A percentile compares a stretch with the other conserved stretches of the same genome.
These are phyloP conservation scores for Aspergillus ruber DNA, from an alignment of 2,329 filamentous ascomycete species.

Conservation along the genomic window DNA sequence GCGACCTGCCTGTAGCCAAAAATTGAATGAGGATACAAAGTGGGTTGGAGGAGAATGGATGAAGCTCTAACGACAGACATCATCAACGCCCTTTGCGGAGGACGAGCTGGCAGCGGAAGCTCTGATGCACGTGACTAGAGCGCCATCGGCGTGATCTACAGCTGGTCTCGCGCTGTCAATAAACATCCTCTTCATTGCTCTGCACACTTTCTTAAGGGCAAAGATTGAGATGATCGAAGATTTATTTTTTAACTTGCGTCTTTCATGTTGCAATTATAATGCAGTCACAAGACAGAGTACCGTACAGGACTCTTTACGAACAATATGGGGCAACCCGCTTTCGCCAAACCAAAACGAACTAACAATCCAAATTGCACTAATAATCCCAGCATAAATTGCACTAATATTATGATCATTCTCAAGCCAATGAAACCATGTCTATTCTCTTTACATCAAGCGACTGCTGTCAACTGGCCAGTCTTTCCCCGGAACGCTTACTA, in stretches of 20 bases:
- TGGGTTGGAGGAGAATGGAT: conserved; percentile 6
- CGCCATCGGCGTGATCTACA: not conserved
- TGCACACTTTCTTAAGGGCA: not conserved
- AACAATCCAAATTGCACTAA: too few species aligned
- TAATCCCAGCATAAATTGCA: too few species aligned
- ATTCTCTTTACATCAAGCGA: not conserved
- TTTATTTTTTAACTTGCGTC: not conserved
- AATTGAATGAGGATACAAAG: conserved; percentile 1
- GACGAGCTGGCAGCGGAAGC: conserved; percentile 23
- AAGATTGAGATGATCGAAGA: not conserved
- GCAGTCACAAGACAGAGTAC: too few species aligned
- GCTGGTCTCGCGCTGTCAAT: not conserved
- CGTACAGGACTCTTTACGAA: too few species aligned
- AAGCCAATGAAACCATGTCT: not conserved
- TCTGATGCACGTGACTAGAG: conserved; percentile 22
- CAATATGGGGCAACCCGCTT: too few species aligned
- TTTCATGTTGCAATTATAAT: too few species aligned
- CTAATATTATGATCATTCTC: not conserved
- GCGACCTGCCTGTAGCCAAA: not conserved
- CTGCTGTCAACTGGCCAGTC: not conserved
- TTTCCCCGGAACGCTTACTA: conserved; percentile 15
- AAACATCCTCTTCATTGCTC: not conserved
- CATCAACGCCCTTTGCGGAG: conserved; percentile 8
- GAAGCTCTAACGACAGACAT: not conserved
- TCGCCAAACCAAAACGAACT: too few species aligned